Evolutionary conservation across 805 yeast genomes (phyloP).

Genomic region (Lipomyces lipofer): DNA sequence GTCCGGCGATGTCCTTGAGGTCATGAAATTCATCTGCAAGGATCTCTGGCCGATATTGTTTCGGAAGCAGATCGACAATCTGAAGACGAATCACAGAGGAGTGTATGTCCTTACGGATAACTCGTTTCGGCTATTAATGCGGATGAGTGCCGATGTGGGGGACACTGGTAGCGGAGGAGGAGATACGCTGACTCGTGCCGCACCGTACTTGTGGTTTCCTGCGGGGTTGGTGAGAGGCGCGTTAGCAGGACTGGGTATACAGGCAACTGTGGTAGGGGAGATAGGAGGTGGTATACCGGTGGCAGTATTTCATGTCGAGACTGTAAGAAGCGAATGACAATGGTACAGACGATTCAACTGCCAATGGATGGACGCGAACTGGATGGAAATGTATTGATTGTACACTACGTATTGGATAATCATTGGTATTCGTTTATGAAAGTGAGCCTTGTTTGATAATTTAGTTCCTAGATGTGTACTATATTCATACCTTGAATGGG

Average conservation of each 20-base stretch:
- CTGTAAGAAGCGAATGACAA: too few relatives aligned
- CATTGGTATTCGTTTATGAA: too few relatives aligned
- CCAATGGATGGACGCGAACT: too few relatives aligned
- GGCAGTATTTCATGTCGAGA: slow-evolving; percentile 73
- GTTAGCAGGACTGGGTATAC: slow-evolving; percentile 66
- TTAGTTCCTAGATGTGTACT: too few relatives aligned
- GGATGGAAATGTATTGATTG: too few relatives aligned
- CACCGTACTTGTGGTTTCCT: slow-evolving; percentile 65
- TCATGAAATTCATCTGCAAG: slow-evolving; percentile 89
- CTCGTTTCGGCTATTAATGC: slow-evolving; percentile 54
- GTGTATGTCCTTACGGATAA: slow-evolving; percentile 78
- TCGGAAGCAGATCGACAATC: slow-evolving; percentile 85
- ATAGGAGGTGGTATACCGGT: slow-evolving; percentile 59
- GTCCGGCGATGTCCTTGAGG: slow-evolving; percentile 71
- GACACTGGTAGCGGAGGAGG: too few relatives aligned
- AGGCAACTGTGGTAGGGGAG: slow-evolving; percentile 65
- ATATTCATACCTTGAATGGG: too few relatives aligned
- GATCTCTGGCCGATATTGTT: slow-evolving; percentile 84
- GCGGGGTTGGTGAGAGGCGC: slow-evolving; percentile 76
- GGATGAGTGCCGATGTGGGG: slow-evolving; percentile 46
- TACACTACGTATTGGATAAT: too few relatives aligned
- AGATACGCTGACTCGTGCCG: slow-evolving; percentile 40
- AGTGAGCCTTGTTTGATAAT: too few relatives aligned
- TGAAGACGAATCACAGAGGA: slow-evolving; percentile 88
- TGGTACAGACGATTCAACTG: too few relatives aligned